Evolutionary conservation across 495 filamentous ascomycete genomes (phyloP), one percentile per base, ranked within the genome.

Genomic region (Oleoguttula mirabilis): DNA sequence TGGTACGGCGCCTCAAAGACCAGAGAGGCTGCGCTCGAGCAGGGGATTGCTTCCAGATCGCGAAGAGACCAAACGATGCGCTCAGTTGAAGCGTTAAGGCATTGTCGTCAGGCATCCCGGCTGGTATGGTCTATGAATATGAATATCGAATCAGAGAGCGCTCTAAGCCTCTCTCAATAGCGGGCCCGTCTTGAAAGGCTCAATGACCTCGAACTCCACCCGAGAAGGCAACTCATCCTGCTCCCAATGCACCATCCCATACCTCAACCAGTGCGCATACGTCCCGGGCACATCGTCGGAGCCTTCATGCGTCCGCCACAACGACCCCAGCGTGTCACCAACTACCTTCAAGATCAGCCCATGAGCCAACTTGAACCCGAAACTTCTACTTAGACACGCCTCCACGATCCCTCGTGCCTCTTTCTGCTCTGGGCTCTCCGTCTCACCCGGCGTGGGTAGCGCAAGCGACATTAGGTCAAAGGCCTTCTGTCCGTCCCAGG

Each of bases 331-430:
- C 2, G 68, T 71, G 4, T 60, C 54, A 17, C 60, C 60, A 10
- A 59, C 54, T 0, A 73, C 62, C 14, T 59, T 56, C 21, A 71
- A 33, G 25, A 71, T 72, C 21, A 71, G 41, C 0, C 70, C 70
- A 54, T 73, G 70, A 0, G 66, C 70, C 11, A 76, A 50, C 58
- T 74, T 75, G 44, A 72, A 66, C 11, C 60, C 64, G 52, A 68
- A 73, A 40, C 67, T 69, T 43, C 49, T 60, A 32, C 41, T 49
- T 39, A 73, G 47, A 39, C 67, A 69, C 16, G 47, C 59, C 45
- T 71, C 67, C 0, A 76, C 68, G 36, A 73, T 66, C 52, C 68
- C 63, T 24, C 69, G 50, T 1, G 68, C 66, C 37, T 56, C 51
- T 37, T 52, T 62, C 55, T 76, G 72, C 4, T 73, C 64, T n/a